A percentile compares a stretch with the other conserved stretches of the same genome.
Conservation (phyloP, 169 alveolate genomes). For the Plasmodium cynomolgi region DNA sequence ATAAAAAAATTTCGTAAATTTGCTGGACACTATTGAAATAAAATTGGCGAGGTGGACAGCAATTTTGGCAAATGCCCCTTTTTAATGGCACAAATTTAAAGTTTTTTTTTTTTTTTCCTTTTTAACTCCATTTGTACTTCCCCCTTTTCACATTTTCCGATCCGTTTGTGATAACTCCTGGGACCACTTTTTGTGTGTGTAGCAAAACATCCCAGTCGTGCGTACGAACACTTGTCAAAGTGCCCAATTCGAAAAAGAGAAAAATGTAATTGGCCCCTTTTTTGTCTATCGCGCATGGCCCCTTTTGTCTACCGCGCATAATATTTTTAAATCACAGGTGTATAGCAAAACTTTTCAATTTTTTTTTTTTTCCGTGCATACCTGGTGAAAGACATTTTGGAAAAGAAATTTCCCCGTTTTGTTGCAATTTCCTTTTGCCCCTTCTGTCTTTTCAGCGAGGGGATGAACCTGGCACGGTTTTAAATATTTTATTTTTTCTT, state of each 20-base stretch:
- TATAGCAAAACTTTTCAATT: no score
- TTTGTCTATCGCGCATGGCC: no score
- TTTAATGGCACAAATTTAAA: no score
- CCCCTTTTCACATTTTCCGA: no score
- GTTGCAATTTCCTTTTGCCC: background rate
- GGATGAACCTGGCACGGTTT: background rate
- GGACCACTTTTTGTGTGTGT: background rate
- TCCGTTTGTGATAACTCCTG: no score
- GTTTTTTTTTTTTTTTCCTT: no score
- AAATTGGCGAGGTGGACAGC: no score
- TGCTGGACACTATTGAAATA: no score
- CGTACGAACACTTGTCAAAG: background rate
- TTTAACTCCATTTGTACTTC: no score
- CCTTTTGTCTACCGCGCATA: background rate
- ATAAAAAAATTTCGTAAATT: no score
- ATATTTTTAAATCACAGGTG: background rate
- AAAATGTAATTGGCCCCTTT: background rate
- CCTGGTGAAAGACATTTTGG: background rate
- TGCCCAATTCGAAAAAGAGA: background rate
- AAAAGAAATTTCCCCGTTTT: background rate
- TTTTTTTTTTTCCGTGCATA: background rate
- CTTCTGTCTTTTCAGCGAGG: background rate
- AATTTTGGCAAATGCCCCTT: no score
- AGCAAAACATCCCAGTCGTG: no score
- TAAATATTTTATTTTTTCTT: background rate